These are phyloP conservation scores for Cucumis melo DNA, from an alignment of 306 rosid genomes.

Conservation along the genomic window DNA sequence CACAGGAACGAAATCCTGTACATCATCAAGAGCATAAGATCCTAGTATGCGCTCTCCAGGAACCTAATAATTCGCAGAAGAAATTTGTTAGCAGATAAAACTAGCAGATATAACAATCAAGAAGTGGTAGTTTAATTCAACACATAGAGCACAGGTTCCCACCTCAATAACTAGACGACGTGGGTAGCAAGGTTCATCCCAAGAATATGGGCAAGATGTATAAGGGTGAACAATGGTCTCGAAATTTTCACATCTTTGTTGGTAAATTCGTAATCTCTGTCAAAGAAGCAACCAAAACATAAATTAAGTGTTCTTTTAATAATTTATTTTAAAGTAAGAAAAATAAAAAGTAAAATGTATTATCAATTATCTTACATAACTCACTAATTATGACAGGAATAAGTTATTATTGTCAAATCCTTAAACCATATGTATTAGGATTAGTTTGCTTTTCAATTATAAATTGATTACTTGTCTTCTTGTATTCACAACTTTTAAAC, in stretches of 20 bases:
- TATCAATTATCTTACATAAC: neutral
- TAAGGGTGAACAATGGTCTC: slow-evolving; percentile 70
- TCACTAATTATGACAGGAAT: neutral
- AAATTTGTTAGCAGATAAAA: slow-evolving; percentile 6
- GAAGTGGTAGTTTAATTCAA: neutral
- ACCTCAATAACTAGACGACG: slow-evolving; percentile 90
- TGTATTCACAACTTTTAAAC: too few relatives aligned
- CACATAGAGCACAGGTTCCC: neutral
- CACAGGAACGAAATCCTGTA: slow-evolving; percentile 59
- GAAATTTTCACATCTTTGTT: slow-evolving; percentile 76
- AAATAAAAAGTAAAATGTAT: neutral
- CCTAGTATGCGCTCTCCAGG: slow-evolving; percentile 92
- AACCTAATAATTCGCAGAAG: slow-evolving; percentile 31
- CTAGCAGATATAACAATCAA: neutral
- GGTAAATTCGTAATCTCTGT: slow-evolving; percentile 81
- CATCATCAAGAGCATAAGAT: slow-evolving; percentile 72
- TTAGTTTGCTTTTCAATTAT: too few relatives aligned
- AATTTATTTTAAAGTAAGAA: neutral
- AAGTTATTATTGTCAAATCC: too few relatives aligned
- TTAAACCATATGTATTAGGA: too few relatives aligned
- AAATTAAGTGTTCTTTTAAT: neutral
- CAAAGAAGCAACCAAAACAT: slow-evolving; percentile 16
- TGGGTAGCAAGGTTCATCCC: slow-evolving; percentile 96
- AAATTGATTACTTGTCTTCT: too few relatives aligned
- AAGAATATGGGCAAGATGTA: slow-evolving; percentile 63